These are phyloP conservation scores for Ceratocystis ficicola DNA, from an alignment of 2,329 filamentous ascomycete species.

Conservation along the genomic window DNA sequence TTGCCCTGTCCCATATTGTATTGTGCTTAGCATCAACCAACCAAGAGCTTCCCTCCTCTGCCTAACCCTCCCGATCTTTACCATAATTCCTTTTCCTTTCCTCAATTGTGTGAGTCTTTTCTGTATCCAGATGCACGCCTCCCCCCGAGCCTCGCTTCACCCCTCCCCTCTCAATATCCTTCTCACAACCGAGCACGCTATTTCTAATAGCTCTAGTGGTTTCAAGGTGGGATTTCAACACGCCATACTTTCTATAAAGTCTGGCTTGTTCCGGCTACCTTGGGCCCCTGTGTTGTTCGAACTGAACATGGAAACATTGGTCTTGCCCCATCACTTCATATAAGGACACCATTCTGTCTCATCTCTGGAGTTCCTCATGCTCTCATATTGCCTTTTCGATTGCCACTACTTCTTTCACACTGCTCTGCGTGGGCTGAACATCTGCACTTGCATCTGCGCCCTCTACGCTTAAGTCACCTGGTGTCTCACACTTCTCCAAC, in stretches of 20 bases:
- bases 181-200: not conserved
- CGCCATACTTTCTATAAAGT: slow-evolving; percentile 1
- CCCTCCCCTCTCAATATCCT: not conserved
- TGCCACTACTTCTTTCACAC: slow-evolving; percentile 91
- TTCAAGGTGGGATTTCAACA: slow-evolving; percentile 9
- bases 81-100: not conserved
- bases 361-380: slow-evolving; percentile 45
- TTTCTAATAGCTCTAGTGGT: not conserved
- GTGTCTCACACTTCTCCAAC: not conserved
- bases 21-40: not conserved
- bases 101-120: not conserved
- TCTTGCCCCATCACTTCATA: not conserved
- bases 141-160: slow-evolving; percentile 3
- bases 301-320: too few relatives aligned
- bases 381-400: slow-evolving; percentile 69
- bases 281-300: not conserved
- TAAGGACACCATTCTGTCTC: slow-evolving; percentile 7
- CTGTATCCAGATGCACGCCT: slow-evolving; percentile 4
- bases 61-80: not conserved
- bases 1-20: not conserved
- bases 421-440: slow-evolving; percentile 71
- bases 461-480: slow-evolving; percentile 50
- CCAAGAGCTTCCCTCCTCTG: not conserved
- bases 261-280: not conserved
- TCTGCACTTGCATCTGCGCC: slow-evolving; percentile 66